These are phyloP conservation scores for Boletales sp. DNA, from an alignment of 768 basidiomycete genomes.

Conservation along the genomic window DNA sequence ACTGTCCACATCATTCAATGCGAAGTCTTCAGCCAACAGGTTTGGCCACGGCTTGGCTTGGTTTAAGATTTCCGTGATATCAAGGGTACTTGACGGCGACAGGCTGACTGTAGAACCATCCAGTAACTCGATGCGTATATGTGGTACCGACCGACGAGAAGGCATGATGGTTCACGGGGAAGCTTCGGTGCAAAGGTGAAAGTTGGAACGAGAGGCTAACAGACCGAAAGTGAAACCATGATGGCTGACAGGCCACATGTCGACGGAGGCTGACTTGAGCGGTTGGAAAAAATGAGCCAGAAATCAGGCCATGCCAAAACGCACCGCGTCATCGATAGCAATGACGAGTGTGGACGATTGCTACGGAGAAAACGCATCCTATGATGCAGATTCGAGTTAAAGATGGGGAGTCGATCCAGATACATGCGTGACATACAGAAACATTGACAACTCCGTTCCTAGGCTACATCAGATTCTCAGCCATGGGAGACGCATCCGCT, in stretches of 20 bases:
- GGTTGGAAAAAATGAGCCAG: neutral
- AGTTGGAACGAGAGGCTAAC: slow-evolving; percentile 9
- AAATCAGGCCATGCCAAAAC: neutral
- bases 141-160: slow-evolving; percentile 13
- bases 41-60: slow-evolving; percentile 11
- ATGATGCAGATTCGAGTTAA: slow-evolving; percentile 10
- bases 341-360: neutral
- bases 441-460: slow-evolving; percentile 3
- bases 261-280: slow-evolving; percentile 18
- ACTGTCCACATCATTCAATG: slow-evolving; percentile 13
- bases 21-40: slow-evolving; percentile 21
- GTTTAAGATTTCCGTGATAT: slow-evolving; percentile 22
- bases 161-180: slow-evolving; percentile 16
- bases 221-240: neutral
- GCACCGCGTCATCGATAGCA: neutral
- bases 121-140: slow-evolving; percentile 18
- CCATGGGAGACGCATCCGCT: slow-evolving; percentile 30
- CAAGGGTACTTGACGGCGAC: slow-evolving; percentile 23
- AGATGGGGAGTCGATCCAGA: slow-evolving; percentile 7
- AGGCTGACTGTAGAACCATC: slow-evolving; percentile 12
- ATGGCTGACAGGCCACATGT: slow-evolving; percentile 18
- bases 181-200: slow-evolving; percentile 4
- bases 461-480: slow-evolving; percentile 25
- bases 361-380: no score
- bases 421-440: slow-evolving; percentile 24